A percentile compares a stretch with the other conserved stretches of the same genome.
Conservation (phyloP, 2,329 filamentous ascomycete genomes). For the Cercospora brassicicola region DNA sequence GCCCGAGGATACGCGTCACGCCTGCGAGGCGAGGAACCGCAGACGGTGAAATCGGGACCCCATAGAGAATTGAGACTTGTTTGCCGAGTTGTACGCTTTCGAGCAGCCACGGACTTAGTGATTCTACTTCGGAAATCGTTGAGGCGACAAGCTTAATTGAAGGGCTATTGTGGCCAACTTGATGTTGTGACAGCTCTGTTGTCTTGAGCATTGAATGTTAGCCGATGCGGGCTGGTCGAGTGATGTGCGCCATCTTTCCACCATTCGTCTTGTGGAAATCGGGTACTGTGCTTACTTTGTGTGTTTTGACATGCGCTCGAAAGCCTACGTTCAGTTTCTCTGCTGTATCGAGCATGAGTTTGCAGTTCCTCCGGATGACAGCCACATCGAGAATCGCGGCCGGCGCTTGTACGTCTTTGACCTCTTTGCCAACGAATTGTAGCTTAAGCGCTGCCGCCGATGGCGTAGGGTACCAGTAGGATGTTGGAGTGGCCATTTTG, state of each 20-base stretch:
- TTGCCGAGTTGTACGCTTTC: constrained; percentile 57
- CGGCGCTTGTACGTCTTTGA: constrained; percentile 64
- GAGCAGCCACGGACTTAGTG: constrained; percentile 60
- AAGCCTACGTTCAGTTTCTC: constrained; percentile 63
- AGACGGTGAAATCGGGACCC: constrained; percentile 66
- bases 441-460: constrained; percentile 38
- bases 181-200: constrained; percentile 63
- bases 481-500: constrained; percentile 19
- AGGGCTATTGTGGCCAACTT: constrained; percentile 61
- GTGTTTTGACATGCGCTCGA: constrained; percentile 78
- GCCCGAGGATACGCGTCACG: constrained; percentile 58
- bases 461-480: constrained; percentile 37
- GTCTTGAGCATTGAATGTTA: constrained; percentile 51
- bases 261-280: neutral
- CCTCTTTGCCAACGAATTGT: constrained; percentile 59
- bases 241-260: neutral
- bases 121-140: constrained; percentile 72
- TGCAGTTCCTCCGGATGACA: constrained; percentile 67
- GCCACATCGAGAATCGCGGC: constrained; percentile 68
- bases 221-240: neutral
- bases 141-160: constrained; percentile 68
- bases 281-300: constrained; percentile 60
- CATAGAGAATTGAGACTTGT: constrained; percentile 68
- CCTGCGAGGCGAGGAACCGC: constrained; percentile 60
- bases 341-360: constrained; percentile 67